A percentile compares a stretch with the other conserved stretches of the same genome.
phyloP scores from a whole-genome alignment of 441 rosid genomes.

The Adansonia madagascariensis region DNA sequence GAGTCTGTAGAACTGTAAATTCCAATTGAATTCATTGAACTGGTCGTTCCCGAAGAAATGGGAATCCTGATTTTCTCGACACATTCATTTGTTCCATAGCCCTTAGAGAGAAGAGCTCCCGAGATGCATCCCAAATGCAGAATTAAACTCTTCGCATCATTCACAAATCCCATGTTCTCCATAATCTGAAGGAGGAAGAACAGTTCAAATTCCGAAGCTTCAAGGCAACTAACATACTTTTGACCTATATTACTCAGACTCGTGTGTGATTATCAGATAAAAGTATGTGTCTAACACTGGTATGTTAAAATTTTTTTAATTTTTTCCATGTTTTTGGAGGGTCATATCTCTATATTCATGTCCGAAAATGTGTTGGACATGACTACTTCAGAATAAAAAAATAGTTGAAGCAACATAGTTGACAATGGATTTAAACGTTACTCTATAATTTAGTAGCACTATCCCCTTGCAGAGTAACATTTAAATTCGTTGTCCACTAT shows the following conservation, averaged over 20 bases:
- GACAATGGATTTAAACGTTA: too few species aligned
- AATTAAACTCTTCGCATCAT: slow-evolving; percentile 72
- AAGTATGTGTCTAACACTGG: too few species aligned
- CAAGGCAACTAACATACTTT: slow-evolving; percentile 13
- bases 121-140: slow-evolving; percentile 73
- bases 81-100: slow-evolving; percentile 44
- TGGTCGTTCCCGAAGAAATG: slow-evolving; percentile 44
- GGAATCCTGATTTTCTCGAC: slow-evolving; percentile 51
- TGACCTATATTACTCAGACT: neutral
- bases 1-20: slow-evolving; percentile 37
- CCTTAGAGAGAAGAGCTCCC: slow-evolving; percentile 68
- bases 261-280: too few species aligned
- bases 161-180: slow-evolving; percentile 82
- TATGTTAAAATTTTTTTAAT: too few species aligned
- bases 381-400: too few species aligned
- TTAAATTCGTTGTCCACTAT: too few species aligned
- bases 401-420: too few species aligned
- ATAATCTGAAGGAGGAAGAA: slow-evolving; percentile 56
- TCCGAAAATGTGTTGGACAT: too few species aligned
- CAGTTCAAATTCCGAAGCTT: slow-evolving; percentile 18
- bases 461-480: neutral
- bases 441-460: neutral
- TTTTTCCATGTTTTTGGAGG: too few species aligned
- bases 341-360: too few species aligned
- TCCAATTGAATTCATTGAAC: slow-evolving; percentile 37